These are phyloP conservation scores for Eucommia ulmoides DNA, from an alignment of 257 asterid genomes.

Conservation along the genomic window DNA sequence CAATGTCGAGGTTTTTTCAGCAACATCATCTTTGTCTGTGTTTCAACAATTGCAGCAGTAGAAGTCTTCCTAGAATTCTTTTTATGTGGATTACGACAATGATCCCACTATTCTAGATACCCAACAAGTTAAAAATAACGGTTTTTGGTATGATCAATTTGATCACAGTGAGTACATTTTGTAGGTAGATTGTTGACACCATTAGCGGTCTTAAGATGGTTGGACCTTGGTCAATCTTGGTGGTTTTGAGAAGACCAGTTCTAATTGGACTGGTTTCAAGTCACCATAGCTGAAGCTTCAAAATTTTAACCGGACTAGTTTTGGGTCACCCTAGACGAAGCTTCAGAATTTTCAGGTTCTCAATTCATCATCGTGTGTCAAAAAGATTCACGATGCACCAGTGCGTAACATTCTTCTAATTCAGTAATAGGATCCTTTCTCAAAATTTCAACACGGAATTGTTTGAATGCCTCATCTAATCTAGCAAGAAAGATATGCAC, in stretches of 20 bases:
- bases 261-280: neutral
- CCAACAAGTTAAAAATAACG: neutral
- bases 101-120: neutral
- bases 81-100: neutral
- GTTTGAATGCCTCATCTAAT: neutral
- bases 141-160: neutral
- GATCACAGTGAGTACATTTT: neutral
- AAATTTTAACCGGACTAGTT: neutral
- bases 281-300: neutral
- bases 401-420: conserved; percentile 1
- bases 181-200: neutral
- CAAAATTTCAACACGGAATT: neutral
- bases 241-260: too few species aligned
- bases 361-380: neutral
- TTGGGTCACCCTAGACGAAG: neutral
- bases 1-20: neutral
- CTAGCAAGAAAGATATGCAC: neutral
- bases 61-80: neutral
- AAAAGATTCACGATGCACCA: neutral
- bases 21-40: neutral
- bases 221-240: neutral
- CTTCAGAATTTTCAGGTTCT: neutral
- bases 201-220: neutral
- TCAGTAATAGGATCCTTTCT: neutral
- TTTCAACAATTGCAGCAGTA: neutral